A percentile compares a stretch with the other conserved stretches of the same genome.
phyloP scores from a whole-genome alignment of 139 green algal genomes.

The Picochlorum sp. region DNA sequence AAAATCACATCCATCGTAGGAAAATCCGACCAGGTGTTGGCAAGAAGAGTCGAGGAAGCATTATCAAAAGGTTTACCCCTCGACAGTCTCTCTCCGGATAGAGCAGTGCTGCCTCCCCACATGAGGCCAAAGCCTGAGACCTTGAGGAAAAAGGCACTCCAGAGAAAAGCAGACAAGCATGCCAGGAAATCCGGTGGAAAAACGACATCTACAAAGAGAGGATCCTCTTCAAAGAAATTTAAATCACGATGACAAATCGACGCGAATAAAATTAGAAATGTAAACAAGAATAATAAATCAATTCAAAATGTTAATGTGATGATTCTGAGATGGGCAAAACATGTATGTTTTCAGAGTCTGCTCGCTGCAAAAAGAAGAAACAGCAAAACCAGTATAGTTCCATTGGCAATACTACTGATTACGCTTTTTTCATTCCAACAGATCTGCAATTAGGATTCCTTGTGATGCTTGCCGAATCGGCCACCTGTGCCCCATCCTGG shows the following conservation, averaged over 20 bases:
- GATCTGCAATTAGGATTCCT: slow-evolving; percentile 16
- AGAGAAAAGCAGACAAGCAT: slow-evolving; percentile 22
- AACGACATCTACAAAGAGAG: not conserved
- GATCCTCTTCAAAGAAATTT: not conserved
- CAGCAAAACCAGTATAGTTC: no score
- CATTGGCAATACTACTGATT: no score
- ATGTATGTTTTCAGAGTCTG: no score
- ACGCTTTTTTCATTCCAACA: not conserved
- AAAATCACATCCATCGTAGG: slow-evolving; percentile 63
- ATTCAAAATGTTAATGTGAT: no score
- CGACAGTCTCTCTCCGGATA: slow-evolving; percentile 54
- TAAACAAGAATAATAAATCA: no score
- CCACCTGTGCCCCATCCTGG: slow-evolving; percentile 25
- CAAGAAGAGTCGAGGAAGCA: slow-evolving; percentile 63
- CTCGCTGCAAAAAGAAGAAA: no score
- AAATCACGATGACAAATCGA: not conserved
- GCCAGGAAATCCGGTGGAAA: slow-evolving; percentile 6
- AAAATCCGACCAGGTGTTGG: slow-evolving; percentile 62
- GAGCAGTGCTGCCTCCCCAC: slow-evolving; percentile 44
- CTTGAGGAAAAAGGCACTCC: slow-evolving; percentile 8
- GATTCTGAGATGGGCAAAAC: no score
- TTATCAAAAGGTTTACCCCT: slow-evolving; percentile 55
- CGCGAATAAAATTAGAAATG: not conserved
- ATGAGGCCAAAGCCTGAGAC: slow-evolving; percentile 45
- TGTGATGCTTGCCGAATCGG: slow-evolving; percentile 16